Base-by-base conservation (phyloP, 495 filamentous ascomycete species). In the Aspergillus olivimuriae region DNA sequence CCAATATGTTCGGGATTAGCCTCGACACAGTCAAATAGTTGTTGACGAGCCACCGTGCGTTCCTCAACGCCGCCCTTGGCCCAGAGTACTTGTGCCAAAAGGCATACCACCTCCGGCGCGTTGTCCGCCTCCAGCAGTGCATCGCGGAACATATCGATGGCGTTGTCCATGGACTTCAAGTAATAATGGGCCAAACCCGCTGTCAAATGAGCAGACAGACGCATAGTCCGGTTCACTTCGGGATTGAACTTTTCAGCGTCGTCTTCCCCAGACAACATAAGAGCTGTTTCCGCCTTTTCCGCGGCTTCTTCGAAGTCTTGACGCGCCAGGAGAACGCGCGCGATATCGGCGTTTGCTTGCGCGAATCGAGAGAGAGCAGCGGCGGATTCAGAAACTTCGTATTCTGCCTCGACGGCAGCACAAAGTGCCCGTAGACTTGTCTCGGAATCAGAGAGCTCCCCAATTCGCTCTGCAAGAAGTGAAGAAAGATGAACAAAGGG, bases 21-120 rank as follows among this genome's bases (percentile, higher is more conserved):
- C 53, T 89, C 84, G 12, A 94, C 80, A 39, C 83, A 75, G 11
- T 81, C 80, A 52, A 94, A 88, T 16, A 97, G 64, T 45, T 92
- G 77, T 37, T 94, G 80, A 4, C 86, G 75, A 10, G 91, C 88
- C 43, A 87, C 77, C 32, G 74, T 75, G 31, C 81, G 74, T 37
- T 89, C 84, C 10, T 84, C 78, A 6, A 84, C 78, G 1, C 80
- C 81, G 18, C 87, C 90, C 56, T 85, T 90, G 2, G 87, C 89
- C 89, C 91, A 98, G 4, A 97, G 74, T 2, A 96, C 82, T 57
- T 97, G 86, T 2, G 89, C 83, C 7, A 97, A 73, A 12, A 95
- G 73, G 55, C 89, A 95, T 12, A 90, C 81, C 3, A 91, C 84
- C 60, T 98, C 87, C 2, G 91, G 86, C 41, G 87, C 78, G 32